phyloP scores from a whole-genome alignment of 345 rosid genomes.

The Streptanthus diversifolius region DNA sequence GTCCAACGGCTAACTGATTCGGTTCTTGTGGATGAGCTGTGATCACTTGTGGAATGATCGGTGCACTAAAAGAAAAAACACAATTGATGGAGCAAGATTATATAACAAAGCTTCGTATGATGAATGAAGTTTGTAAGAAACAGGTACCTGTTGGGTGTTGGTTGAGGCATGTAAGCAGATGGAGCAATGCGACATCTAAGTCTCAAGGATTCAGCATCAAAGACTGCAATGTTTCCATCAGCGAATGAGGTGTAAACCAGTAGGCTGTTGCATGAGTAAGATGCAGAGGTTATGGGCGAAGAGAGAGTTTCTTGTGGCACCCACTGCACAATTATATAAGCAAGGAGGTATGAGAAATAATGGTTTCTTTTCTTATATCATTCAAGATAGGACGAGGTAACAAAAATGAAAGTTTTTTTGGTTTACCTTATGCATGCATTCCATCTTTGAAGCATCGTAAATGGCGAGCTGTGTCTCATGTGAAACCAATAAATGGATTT shows the following conservation, averaged over 20 bases:
- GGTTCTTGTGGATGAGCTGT: slow-evolving; percentile 76
- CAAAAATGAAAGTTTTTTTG: not conserved
- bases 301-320: slow-evolving; percentile 69
- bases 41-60: slow-evolving; percentile 62
- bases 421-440: slow-evolving; percentile 56
- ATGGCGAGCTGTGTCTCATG: slow-evolving; percentile 77
- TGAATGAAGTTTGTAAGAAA: not conserved
- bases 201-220: slow-evolving; percentile 70
- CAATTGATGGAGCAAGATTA: not conserved
- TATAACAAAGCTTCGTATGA: not conserved
- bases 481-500: slow-evolving; percentile 53
- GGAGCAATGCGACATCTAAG: slow-evolving; percentile 76
- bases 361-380: not conserved
- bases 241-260: slow-evolving; percentile 62
- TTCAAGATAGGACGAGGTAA: not conserved
- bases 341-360: not conserved
- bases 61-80: slow-evolving; percentile 36
- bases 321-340: slow-evolving; percentile 53
- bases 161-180: slow-evolving; percentile 52
- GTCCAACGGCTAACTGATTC: slow-evolving; percentile 73
- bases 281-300: slow-evolving; percentile 66
- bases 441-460: slow-evolving; percentile 70
- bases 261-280: slow-evolving; percentile 83
- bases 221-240: slow-evolving; percentile 77
- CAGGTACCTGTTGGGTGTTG: slow-evolving; percentile 51